Evolutionary conservation across 208 protist species (phyloP).

Genomic region (Lotmaria passim): DNA sequence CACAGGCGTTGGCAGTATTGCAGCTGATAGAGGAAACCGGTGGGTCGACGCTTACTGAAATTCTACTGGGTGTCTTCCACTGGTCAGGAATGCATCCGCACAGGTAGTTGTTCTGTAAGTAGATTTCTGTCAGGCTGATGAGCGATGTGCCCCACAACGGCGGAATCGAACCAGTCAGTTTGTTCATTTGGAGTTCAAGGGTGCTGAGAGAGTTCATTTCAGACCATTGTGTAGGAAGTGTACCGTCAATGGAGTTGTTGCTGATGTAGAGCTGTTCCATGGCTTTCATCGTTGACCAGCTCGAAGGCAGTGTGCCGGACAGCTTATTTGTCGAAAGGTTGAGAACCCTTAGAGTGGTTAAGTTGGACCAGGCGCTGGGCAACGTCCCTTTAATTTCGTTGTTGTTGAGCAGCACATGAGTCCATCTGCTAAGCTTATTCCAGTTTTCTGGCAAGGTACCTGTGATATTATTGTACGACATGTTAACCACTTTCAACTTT

Average conservation of each 20-base stretch:
- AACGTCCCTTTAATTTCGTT: slow-evolving; percentile 1
- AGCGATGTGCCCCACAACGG: neutral
- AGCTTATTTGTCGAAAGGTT: slow-evolving; percentile 13
- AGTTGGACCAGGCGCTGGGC: slow-evolving; percentile 1
- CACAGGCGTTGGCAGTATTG: neutral
- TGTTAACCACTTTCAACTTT: neutral
- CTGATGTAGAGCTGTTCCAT: slow-evolving; percentile 13
- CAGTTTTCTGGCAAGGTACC: slow-evolving; percentile 2
- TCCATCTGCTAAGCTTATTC: neutral
- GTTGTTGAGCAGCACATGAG: slow-evolving; percentile 17
- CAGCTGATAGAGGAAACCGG: neutral
- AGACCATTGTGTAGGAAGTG: slow-evolving; percentile 9
- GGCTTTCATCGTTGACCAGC: slow-evolving; percentile 15
- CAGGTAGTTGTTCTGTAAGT: neutral
- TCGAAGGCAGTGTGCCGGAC: slow-evolving; percentile 15
- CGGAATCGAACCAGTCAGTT: slow-evolving; percentile 1
- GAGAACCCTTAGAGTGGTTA: neutral
- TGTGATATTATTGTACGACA: slow-evolving; percentile 11
- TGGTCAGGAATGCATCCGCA: slow-evolving; percentile 5
- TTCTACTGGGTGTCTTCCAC: neutral
- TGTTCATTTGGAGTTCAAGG: slow-evolving; percentile 3
- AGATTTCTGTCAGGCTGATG: neutral
- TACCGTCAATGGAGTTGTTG: slow-evolving; percentile 14
- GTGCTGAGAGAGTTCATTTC: neutral
- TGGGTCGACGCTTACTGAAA: neutral